Evolutionary conservation across 2,329 filamentous ascomycete genomes (phyloP).

Genomic region (Fusarium temperatum): DNA sequence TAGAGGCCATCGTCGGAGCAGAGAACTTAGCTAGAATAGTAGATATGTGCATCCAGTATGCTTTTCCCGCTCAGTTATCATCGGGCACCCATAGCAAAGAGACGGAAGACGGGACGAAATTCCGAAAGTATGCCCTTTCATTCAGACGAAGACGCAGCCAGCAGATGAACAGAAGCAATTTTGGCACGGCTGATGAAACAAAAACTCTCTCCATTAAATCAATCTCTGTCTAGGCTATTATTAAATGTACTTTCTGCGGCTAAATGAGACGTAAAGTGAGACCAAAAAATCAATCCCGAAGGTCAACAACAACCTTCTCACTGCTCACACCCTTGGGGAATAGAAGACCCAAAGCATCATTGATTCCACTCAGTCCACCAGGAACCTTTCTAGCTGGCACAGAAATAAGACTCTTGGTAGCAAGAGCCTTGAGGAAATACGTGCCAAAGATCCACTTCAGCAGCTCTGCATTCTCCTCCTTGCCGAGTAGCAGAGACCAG

Average conservation of each 20-base stretch:
- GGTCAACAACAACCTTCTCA: slow-evolving; percentile 33
- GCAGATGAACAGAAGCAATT: neutral
- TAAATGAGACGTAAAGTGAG: neutral
- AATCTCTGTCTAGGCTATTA: neutral
- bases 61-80: neutral
- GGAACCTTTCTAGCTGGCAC: slow-evolving; percentile 21
- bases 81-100: accelerated
- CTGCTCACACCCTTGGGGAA: slow-evolving; percentile 27
- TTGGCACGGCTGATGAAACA: neutral
- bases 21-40: neutral
- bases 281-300: neutral
- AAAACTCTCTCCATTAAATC: neutral
- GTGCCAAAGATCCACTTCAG: slow-evolving; percentile 27
- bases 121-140: neutral
- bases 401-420: slow-evolving; percentile 4
- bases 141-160: neutral
- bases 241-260: accelerated
- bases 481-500: slow-evolving; percentile 29
- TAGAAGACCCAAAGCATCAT: slow-evolving; percentile 18
- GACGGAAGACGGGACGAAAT: neutral
- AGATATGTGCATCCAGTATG: neutral
- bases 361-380: slow-evolving; percentile 22
- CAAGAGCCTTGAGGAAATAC: slow-evolving; percentile 24
- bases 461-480: slow-evolving; percentile 21
- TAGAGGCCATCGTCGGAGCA: neutral